Conservation (phyloP, 176 grass and related monocot species). For the Elaeis guineensis region DNA sequence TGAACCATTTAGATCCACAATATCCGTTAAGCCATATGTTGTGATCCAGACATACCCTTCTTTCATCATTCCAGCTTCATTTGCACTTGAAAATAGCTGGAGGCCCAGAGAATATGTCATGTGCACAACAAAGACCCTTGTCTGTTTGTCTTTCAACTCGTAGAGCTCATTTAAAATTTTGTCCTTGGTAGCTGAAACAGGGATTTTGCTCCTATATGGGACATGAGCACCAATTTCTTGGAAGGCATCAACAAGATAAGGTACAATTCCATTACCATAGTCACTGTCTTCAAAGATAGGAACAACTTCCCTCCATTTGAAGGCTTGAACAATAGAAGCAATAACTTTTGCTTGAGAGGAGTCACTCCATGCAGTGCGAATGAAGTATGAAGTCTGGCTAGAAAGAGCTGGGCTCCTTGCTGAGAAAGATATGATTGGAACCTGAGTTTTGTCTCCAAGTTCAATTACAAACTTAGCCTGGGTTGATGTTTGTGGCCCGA, state of each 20-base stretch:
- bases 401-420: slow-evolving; percentile 22
- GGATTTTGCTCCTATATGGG: slow-evolving; percentile 37
- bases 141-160: slow-evolving; percentile 32
- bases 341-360: slow-evolving; percentile 52
- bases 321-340: slow-evolving; percentile 35
- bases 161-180: slow-evolving; percentile 28
- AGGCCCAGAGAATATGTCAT: slow-evolving; percentile 51
- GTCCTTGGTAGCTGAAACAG: slow-evolving; percentile 9
- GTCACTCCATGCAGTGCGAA: slow-evolving; percentile 57
- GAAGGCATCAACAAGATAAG: slow-evolving; percentile 56
- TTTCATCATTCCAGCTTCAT: slow-evolving; percentile 41
- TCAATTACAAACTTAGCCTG: slow-evolving; percentile 53
- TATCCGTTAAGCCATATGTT: slow-evolving; percentile 64
- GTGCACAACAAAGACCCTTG: slow-evolving; percentile 57
- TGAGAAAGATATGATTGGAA: slow-evolving; percentile 68
- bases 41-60: slow-evolving; percentile 64
- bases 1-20: slow-evolving; percentile 37
- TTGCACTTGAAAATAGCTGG: slow-evolving; percentile 42
- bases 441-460: slow-evolving; percentile 55
- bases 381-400: slow-evolving; percentile 56
- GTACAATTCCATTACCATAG: slow-evolving; percentile 32
- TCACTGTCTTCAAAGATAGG: slow-evolving; percentile 43
- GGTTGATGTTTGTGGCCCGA: slow-evolving; percentile 55
- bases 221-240: slow-evolving; percentile 28
- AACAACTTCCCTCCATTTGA: slow-evolving; percentile 58